Evolutionary conservation across 768 basidiomycete species (phyloP).

Genomic region (Mycena rosella): DNA sequence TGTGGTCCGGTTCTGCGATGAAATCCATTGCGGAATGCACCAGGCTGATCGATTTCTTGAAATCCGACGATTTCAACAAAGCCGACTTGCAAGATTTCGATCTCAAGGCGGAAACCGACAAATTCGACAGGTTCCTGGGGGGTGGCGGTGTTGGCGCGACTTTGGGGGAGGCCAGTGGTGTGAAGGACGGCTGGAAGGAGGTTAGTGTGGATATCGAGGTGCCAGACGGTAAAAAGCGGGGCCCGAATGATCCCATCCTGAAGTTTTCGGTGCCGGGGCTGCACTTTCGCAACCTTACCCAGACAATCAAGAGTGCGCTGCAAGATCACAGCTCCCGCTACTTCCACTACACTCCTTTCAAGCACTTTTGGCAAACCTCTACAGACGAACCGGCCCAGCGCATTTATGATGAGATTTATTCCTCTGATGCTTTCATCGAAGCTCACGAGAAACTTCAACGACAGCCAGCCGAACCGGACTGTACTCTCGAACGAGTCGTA

Average conservation of each 20-base stretch:
- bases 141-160: neutral
- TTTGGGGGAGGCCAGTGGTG: neutral
- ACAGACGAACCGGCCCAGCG: conserved; percentile 19
- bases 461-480: conserved; percentile 29
- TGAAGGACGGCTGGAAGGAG: conserved; percentile 32
- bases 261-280: conserved; percentile 30
- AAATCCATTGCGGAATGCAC: conserved; percentile 15
- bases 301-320: too few species aligned
- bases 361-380: conserved; percentile 37
- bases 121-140: conserved; percentile 4
- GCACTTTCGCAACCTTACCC: conserved; percentile 32
- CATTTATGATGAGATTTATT: too few species aligned
- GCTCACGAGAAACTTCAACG: conserved; percentile 41
- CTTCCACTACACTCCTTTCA: conserved; percentile 44
- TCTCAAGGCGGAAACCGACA: conserved; percentile 4
- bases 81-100: conserved; percentile 22
- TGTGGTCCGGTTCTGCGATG: too few species aligned
- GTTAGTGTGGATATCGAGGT: conserved; percentile 31
- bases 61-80: conserved; percentile 27
- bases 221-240: conserved; percentile 36
- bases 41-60: conserved; percentile 23
- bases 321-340: too few species aligned
- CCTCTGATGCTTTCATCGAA: conserved; percentile 38
- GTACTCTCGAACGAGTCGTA: conserved; percentile 34
- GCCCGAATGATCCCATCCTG: conserved; percentile 18